These are phyloP conservation scores for Ophryocystis elektroscirrha DNA, from an alignment of 169 alveolate species.

Conservation along the genomic window DNA sequence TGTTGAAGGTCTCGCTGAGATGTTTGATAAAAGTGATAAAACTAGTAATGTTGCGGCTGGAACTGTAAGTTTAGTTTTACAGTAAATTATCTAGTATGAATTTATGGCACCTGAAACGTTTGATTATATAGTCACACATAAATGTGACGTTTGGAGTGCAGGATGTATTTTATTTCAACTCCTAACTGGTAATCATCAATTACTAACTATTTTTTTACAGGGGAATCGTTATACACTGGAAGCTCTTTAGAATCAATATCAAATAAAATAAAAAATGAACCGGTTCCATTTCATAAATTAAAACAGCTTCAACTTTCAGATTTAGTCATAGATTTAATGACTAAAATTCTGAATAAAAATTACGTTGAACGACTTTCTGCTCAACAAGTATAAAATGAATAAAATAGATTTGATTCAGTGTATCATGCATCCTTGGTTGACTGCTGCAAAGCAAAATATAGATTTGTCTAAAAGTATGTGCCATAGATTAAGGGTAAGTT, in stretches of 20 bases:
- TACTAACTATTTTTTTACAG: slow-evolving; percentile 18
- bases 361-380: slow-evolving; percentile 43
- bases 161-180: slow-evolving; percentile 30
- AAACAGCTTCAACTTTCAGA: slow-evolving; percentile 42
- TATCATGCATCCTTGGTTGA: slow-evolving; percentile 28
- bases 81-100: no score
- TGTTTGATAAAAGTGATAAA: slow-evolving; percentile 18
- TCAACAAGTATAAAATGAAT: slow-evolving; percentile 22
- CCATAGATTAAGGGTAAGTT: no score
- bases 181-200: slow-evolving; percentile 29
- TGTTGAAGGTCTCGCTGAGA: slow-evolving; percentile 20
- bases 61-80: no score
- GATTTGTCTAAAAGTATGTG: slow-evolving; percentile 18
- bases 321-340: slow-evolving; percentile 32
- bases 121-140: slow-evolving; percentile 16
- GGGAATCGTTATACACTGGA: no score
- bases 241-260: no score
- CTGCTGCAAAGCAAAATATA: slow-evolving; percentile 2
- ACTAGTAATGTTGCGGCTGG: slow-evolving; percentile 34
- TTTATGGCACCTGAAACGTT: slow-evolving; percentile 39
- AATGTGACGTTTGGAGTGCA: slow-evolving; percentile 32
- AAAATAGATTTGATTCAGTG: no score
- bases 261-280: slow-evolving; percentile 8
- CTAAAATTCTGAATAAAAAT: slow-evolving; percentile 36
- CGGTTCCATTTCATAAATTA: slow-evolving; percentile 22